Evolutionary conservation across 2,329 filamentous ascomycete genomes (phyloP), one percentile per base, ranked within the genome.

Genomic region (Dactylellina leptospora): DNA sequence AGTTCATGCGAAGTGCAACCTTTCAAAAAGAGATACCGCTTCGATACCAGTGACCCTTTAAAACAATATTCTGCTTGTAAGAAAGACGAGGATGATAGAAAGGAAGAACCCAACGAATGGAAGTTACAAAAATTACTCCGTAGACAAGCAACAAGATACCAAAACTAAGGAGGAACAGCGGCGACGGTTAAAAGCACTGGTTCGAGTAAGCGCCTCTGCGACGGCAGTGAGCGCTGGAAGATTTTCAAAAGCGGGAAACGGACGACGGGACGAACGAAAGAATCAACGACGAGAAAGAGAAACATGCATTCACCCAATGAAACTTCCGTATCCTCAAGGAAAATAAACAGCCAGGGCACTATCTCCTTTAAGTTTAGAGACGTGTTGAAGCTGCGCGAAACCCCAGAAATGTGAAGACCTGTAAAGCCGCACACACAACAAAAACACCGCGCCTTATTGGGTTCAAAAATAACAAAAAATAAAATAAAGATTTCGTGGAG

Each of bases 331-430:
- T 11, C 38, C 42, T 63, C 40, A 50, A 55, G 60, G 60, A 50
- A 56, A 62, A 44, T 50, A 13, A n/a, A 1, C 51, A 71, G 28
- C 50, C n/a, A 28, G 59, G 28, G 16, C 25, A 16, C 25, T 10
- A 28, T 22, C 62, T 45, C 62, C 25, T 53, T 68, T 58, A 53
- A 54, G 60, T 10, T 56, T 64, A 56, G 59, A 47, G 51, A 64
- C 60, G 51, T 55, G 60, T 64, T 56, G 33, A 50, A 56, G 50
- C 33, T 42, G 51, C 51, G 36, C 51, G 51, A 55, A 54, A 55
- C 51, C 33, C 51, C 51, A 55, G 51, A 42, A 42, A 55, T 55
- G 51, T 55, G 36, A 42, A 55, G 23, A 38, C 2, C 50, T 27
- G 25, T 18, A 53, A 51, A 51, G 11, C 30, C 30, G 13, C 30